Percentiles rank a stretch among this genome's conserved stretches.
These are phyloP conservation scores for Phalaenopsis equestris DNA, from an alignment of 106 monocot species.

Conservation along the genomic window DNA sequence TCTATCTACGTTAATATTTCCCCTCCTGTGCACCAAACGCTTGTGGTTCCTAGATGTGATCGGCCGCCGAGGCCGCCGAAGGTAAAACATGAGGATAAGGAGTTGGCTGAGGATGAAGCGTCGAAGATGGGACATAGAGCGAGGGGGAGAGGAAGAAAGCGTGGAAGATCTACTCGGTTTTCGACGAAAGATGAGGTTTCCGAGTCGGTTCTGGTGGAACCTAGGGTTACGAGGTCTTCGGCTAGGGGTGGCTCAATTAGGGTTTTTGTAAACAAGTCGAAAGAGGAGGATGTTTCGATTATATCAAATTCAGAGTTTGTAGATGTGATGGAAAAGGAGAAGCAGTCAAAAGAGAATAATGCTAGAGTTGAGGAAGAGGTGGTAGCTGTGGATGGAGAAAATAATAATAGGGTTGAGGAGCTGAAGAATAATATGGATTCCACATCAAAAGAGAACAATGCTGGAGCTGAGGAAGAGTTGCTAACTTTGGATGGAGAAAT, in stretches of 20 bases:
- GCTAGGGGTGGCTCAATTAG: background rate
- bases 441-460: slow-evolving; percentile 19
- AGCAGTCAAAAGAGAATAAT: slow-evolving; percentile 4
- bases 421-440: slow-evolving; percentile 18
- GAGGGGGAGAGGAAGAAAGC: background rate
- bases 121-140: background rate
- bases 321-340: background rate
- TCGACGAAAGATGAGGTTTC: slow-evolving; percentile 17
- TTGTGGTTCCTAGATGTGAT: background rate
- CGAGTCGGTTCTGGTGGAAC: slow-evolving; percentile 9
- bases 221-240: slow-evolving; percentile 3
- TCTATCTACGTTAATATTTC: slow-evolving; percentile 34
- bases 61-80: background rate
- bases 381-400: slow-evolving; percentile 3
- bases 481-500: slow-evolving; percentile 1
- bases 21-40: background rate
- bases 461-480: slow-evolving; percentile 7
- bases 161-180: slow-evolving; percentile 3
- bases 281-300: background rate
- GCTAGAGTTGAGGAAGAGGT: slow-evolving; percentile 10
- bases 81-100: background rate
- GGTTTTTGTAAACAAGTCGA: background rate
- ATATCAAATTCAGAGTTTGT: background rate
- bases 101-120: background rate
- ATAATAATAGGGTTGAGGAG: background rate